These are phyloP conservation scores for Penicillium fimorum DNA, from an alignment of 495 filamentous ascomycete species.

Conservation along the genomic window DNA sequence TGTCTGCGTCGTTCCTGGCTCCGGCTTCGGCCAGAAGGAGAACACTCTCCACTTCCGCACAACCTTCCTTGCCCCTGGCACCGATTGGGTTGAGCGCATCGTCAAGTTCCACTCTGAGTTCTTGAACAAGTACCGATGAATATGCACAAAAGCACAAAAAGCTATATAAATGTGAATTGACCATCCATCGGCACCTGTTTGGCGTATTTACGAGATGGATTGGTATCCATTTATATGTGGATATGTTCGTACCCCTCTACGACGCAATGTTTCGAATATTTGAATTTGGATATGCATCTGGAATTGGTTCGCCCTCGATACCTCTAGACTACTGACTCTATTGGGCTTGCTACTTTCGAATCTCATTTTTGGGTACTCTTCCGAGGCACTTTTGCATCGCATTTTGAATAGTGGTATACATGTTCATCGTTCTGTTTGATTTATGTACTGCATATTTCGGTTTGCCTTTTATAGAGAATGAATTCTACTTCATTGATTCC, in stretches of 20 bases:
- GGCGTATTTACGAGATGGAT: slow-evolving; percentile 2
- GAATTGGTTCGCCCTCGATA: slow-evolving; percentile 4
- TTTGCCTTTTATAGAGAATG: neutral
- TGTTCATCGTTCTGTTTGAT: neutral
- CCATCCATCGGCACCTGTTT: neutral
- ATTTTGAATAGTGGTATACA: neutral
- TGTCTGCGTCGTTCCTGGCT: slow-evolving; percentile 90
- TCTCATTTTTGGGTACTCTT: neutral
- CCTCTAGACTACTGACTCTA: slow-evolving; percentile 15
- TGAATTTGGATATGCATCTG: slow-evolving; percentile 7
- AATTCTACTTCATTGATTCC: neutral
- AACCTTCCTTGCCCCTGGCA: slow-evolving; percentile 93
- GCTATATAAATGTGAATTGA: neutral
- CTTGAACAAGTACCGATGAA: slow-evolving; percentile 72
- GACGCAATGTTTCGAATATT: neutral
- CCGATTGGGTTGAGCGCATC: slow-evolving; percentile 88
- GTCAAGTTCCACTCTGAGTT: slow-evolving; percentile 89
- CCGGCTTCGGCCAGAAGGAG: slow-evolving; percentile 91
- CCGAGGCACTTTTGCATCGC: neutral
- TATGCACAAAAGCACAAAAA: neutral
- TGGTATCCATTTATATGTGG: neutral
- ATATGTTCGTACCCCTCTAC: neutral
- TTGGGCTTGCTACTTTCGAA: slow-evolving; percentile 6
- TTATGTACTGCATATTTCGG: neutral
- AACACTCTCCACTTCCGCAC: slow-evolving; percentile 92